These are phyloP conservation scores for Wickerhamiella spandovensis DNA, from an alignment of 805 yeast species.

Conservation along the genomic window DNA sequence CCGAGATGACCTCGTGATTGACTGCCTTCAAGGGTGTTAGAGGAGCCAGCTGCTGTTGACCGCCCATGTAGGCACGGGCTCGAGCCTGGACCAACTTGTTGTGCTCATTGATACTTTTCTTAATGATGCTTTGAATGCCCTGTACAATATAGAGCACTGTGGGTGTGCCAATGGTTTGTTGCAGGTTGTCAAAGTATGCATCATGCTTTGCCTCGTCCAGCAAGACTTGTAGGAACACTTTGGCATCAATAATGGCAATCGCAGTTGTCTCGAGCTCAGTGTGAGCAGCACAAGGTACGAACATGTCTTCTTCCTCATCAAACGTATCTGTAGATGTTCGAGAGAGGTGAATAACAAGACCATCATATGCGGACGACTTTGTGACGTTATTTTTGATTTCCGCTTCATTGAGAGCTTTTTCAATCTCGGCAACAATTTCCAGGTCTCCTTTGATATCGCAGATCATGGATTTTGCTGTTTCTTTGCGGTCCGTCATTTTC, in stretches of 20 bases:
- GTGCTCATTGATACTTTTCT: neutral
- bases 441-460: neutral
- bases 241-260: neutral
- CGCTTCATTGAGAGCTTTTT: neutral
- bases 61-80: constrained; percentile 1
- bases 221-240: neutral
- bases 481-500: constrained; percentile 2
- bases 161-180: neutral
- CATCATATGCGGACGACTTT: neutral
- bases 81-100: constrained; percentile 2
- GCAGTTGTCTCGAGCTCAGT: neutral
- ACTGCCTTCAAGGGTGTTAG: neutral
- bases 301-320: constrained; percentile 1
- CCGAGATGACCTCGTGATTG: neutral
- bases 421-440: neutral
- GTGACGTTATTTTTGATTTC: neutral
- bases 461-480: neutral
- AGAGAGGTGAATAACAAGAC: neutral
- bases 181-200: neutral
- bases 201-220: neutral
- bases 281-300: constrained; percentile 2
- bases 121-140: neutral
- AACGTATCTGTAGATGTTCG: neutral
- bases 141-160: constrained; percentile 1
- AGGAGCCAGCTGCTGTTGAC: neutral